Evolutionary conservation across 2,329 filamentous ascomycete species (phyloP).

Genomic region (Alternaria arbusti): DNA sequence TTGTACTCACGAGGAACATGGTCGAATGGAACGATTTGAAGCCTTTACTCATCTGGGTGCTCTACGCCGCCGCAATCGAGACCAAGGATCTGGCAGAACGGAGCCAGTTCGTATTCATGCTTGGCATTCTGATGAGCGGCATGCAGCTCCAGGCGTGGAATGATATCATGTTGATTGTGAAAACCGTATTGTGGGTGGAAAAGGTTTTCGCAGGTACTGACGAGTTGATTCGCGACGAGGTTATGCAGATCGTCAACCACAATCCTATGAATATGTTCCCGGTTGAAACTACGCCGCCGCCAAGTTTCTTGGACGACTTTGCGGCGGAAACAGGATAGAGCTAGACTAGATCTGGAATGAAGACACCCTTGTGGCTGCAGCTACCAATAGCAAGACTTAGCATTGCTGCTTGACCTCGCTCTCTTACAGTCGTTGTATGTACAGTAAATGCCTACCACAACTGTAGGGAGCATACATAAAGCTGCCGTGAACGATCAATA

Average conservation of each 20-base stretch:
- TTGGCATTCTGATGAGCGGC: conserved; percentile 32
- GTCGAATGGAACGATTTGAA: conserved; percentile 38
- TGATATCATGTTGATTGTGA: conserved; percentile 31
- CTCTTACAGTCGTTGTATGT: neutral
- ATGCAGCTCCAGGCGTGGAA: conserved; percentile 30
- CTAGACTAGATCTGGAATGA: conserved; percentile 19
- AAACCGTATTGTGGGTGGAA: conserved; percentile 40
- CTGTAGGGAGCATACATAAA: neutral
- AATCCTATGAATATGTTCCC: conserved; percentile 2
- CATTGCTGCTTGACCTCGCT: neutral
- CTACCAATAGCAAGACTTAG: neutral
- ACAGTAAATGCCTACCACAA: neutral
- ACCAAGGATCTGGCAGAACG: conserved; percentile 29
- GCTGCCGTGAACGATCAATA: neutral
- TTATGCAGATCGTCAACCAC: conserved; percentile 29
- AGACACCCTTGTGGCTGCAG: conserved; percentile 20
- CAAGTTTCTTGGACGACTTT: conserved; percentile 6
- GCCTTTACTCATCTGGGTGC: conserved; percentile 33
- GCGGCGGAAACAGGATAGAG: conserved; percentile 10
- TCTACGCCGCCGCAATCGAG: conserved; percentile 38
- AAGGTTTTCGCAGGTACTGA: conserved; percentile 32
- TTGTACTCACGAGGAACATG: conserved; percentile 28
- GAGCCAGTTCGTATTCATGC: conserved; percentile 35
- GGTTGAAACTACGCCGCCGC: conserved; percentile 4
- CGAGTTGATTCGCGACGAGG: conserved; percentile 31